These are phyloP conservation scores for Clonostachys solani DNA, from an alignment of 2,329 filamentous ascomycete species.

Conservation along the genomic window DNA sequence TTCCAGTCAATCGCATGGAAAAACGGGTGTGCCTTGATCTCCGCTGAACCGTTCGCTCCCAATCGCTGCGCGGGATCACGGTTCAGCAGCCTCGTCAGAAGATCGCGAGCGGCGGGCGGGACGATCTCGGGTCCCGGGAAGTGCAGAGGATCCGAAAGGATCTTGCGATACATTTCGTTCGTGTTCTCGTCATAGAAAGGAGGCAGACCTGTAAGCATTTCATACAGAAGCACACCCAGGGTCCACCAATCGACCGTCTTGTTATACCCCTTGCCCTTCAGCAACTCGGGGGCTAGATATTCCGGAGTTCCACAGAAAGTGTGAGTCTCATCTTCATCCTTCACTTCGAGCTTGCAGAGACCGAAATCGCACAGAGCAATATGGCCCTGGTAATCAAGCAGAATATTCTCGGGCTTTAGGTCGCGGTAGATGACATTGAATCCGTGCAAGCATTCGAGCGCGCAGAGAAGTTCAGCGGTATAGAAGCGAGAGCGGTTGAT, in stretches of 20 bases:
- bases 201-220: constrained; percentile 96
- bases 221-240: constrained; percentile 90
- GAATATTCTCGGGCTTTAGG: constrained; percentile 82
- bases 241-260: constrained; percentile 99
- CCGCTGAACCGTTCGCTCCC: constrained; percentile 87
- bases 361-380: constrained; percentile 98
- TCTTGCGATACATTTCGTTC: constrained; percentile 99
- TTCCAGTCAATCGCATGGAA: constrained; percentile 99
- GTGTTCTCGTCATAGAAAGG: constrained; percentile 99
- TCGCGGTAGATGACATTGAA: constrained; percentile 96
- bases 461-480: constrained; percentile 92
- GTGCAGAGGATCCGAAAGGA: constrained; percentile 89
- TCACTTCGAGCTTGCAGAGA: constrained; percentile 98
- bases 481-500: constrained; percentile 97
- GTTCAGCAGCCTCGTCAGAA: constrained; percentile 86
- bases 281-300: constrained; percentile 90
- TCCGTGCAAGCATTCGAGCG: constrained; percentile 91
- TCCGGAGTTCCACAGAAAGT: constrained; percentile 98
- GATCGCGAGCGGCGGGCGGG: constrained; percentile 86
- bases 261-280: constrained; percentile 92
- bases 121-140: constrained; percentile 80
- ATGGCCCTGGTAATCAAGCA: constrained; percentile 95
- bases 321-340: constrained; percentile 97
- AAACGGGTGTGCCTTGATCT: constrained; percentile 98
- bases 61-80: constrained; percentile 86